These are phyloP conservation scores for Hymenoscyphus salicellus DNA, from an alignment of 2,329 filamentous ascomycete species.

Conservation along the genomic window DNA sequence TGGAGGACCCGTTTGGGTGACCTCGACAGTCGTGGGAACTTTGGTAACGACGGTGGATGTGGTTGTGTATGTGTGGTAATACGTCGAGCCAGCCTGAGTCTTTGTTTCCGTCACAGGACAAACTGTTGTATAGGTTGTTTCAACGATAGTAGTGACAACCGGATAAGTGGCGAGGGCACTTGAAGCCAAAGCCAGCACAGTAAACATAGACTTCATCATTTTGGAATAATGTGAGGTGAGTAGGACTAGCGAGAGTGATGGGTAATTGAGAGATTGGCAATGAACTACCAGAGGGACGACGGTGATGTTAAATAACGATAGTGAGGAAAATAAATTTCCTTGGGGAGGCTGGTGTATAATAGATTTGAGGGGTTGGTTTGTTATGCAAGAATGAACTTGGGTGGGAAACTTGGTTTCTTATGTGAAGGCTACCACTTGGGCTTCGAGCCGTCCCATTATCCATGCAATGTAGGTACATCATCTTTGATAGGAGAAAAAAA, in stretches of 20 bases:
- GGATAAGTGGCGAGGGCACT: constrained; percentile 15
- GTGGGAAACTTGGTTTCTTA: constrained; percentile 25
- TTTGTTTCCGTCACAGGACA: constrained; percentile 41
- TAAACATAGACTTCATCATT: constrained; percentile 30
- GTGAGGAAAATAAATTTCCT: constrained; percentile 43
- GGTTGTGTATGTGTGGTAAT: constrained; percentile 44
- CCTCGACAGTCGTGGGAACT: neutral
- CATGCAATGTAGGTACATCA: constrained; percentile 8
- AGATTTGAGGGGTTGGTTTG: constrained; percentile 28
- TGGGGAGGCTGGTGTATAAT: constrained; percentile 23
- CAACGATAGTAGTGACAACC: constrained; percentile 23
- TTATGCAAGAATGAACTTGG: constrained; percentile 21
- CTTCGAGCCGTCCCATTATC: neutral
- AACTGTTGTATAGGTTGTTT: constrained; percentile 27
- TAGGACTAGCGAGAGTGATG: constrained; percentile 5
- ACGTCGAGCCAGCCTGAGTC: constrained; percentile 39
- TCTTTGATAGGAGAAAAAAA: neutral
- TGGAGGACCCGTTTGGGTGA: neutral
- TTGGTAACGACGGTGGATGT: constrained; percentile 26
- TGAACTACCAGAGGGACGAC: constrained; percentile 18
- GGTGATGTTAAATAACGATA: constrained; percentile 42
- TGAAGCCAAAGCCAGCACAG: constrained; percentile 30
- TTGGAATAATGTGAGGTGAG: constrained; percentile 22
- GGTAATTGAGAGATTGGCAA: constrained; percentile 13
- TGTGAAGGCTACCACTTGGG: neutral